Evolutionary conservation across 495 filamentous ascomycete genomes (phyloP).

Genomic region (Xylaria nigripes): DNA sequence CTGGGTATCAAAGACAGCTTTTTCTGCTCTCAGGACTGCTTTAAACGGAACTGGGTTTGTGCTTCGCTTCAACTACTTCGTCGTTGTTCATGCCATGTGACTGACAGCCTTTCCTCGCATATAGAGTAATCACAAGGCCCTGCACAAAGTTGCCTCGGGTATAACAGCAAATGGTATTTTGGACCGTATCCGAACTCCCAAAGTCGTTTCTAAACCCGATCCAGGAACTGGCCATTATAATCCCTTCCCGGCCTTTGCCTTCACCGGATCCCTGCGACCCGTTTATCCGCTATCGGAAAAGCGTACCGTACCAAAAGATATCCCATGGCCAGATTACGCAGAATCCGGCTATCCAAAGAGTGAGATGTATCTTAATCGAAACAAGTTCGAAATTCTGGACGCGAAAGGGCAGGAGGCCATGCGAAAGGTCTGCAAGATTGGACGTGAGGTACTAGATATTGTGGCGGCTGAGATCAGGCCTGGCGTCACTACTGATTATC

Average conservation of each 20-base stretch:
- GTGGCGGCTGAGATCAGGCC: constrained; percentile 72
- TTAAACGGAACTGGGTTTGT: constrained; percentile 95
- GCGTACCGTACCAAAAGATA: constrained; percentile 68
- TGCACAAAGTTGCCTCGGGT: constrained; percentile 55
- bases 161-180: constrained; percentile 64
- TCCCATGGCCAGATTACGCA: constrained; percentile 78
- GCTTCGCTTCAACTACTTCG: neutral
- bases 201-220: constrained; percentile 76
- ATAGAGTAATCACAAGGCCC: constrained; percentile 73
- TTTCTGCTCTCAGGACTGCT: constrained; percentile 98
- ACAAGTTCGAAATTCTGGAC: constrained; percentile 76
- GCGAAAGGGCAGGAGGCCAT: constrained; percentile 72
- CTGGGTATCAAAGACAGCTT: constrained; percentile 77
- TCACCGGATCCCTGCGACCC: constrained; percentile 71
- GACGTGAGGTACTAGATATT: constrained; percentile 88
- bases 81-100: neutral
- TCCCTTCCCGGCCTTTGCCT: constrained; percentile 80
- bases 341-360: constrained; percentile 73
- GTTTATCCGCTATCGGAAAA: constrained; percentile 78
- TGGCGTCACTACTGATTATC: constrained; percentile 91
- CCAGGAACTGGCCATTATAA: constrained; percentile 84
- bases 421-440: constrained; percentile 85
- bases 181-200: constrained; percentile 59
- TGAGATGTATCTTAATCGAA: constrained; percentile 62
- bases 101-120: constrained; percentile 9